Evolutionary conservation across 2,329 filamentous ascomycete species (phyloP).

Genomic region (Byssothecium circinans): DNA sequence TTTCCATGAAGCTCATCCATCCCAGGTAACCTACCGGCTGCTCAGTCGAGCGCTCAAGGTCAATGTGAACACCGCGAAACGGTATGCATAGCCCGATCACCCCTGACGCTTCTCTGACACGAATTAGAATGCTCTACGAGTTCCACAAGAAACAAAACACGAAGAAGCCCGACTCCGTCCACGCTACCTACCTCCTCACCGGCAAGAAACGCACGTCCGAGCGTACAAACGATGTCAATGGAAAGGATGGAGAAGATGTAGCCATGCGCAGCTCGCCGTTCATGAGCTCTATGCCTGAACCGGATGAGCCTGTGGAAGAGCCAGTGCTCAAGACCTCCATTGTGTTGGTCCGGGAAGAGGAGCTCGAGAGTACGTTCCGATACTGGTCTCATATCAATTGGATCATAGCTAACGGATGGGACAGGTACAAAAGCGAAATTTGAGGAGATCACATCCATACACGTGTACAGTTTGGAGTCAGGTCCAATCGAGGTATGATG

Average conservation of each 20-base stretch:
- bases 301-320: slow-evolving; percentile 45
- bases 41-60: slow-evolving; percentile 81
- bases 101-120: slow-evolving; percentile 17
- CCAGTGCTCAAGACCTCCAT: slow-evolving; percentile 61
- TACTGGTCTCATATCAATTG: background rate
- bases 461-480: slow-evolving; percentile 83
- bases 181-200: slow-evolving; percentile 89
- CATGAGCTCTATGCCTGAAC: slow-evolving; percentile 66
- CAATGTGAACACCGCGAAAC: slow-evolving; percentile 85
- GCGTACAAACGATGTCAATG: slow-evolving; percentile 43
- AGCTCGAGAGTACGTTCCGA: slow-evolving; percentile 62
- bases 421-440: slow-evolving; percentile 69
- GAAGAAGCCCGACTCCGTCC: slow-evolving; percentile 71
- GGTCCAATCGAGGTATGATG: slow-evolving; percentile 63
- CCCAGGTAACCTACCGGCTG: slow-evolving; percentile 81
- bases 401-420: slow-evolving; percentile 17
- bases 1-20: slow-evolving; percentile 12
- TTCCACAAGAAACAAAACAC: slow-evolving; percentile 79
- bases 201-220: slow-evolving; percentile 59
- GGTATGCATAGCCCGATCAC: slow-evolving; percentile 54
- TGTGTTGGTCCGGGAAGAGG: slow-evolving; percentile 70
- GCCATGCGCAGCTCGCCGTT: slow-evolving; percentile 66
- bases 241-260: slow-evolving; percentile 64
- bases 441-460: slow-evolving; percentile 73
- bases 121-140: slow-evolving; percentile 76